phyloP scores from a whole-genome alignment of 2,329 filamentous ascomycete genomes.

The Cyphellophora attinorum region DNA sequence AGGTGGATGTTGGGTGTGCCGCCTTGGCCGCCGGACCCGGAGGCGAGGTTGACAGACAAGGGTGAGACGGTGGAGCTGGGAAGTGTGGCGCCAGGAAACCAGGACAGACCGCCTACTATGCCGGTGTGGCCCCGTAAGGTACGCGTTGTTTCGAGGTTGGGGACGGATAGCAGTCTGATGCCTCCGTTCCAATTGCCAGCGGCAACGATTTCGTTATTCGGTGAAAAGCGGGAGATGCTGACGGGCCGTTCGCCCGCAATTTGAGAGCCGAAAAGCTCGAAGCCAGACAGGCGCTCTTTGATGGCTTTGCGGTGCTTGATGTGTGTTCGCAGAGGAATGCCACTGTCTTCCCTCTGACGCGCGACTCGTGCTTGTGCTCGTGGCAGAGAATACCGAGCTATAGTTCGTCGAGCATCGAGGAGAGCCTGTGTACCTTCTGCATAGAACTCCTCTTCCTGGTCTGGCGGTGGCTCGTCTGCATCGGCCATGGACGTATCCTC shows the following conservation, averaged over 20 bases:
- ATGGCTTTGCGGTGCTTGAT: conserved; percentile 84
- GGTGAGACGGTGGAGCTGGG: conserved; percentile 60
- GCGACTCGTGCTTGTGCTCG: conserved; percentile 67
- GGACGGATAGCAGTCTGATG: conserved; percentile 76
- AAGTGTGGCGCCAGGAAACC: conserved; percentile 76
- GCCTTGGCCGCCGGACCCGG: conserved; percentile 50
- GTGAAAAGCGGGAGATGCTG: conserved; percentile 84
- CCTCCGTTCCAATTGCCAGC: conserved; percentile 90
- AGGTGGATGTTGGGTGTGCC: conserved; percentile 80
- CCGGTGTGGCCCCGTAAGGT: conserved; percentile 76
- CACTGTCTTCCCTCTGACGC: conserved; percentile 70
- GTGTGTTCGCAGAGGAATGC: conserved; percentile 77
- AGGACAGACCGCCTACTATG: conserved; percentile 81
- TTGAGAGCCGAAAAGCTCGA: conserved; percentile 89
- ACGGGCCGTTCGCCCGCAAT: conserved; percentile 84
- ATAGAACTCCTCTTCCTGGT: conserved; percentile 90
- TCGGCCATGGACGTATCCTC: conserved; percentile 47
- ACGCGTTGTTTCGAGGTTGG: conserved; percentile 66
- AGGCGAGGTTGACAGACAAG: conserved; percentile 72
- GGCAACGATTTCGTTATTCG: conserved; percentile 71
- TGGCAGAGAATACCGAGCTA: conserved; percentile 76
- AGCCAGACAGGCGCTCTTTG: conserved; percentile 70
- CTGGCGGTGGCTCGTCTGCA: conserved; percentile 56
- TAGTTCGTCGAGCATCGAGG: conserved; percentile 64
- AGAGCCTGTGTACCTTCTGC: conserved; percentile 70